Conservation (phyloP, 495 filamentous ascomycete genomes). For the Haplographium delicatum region DNA sequence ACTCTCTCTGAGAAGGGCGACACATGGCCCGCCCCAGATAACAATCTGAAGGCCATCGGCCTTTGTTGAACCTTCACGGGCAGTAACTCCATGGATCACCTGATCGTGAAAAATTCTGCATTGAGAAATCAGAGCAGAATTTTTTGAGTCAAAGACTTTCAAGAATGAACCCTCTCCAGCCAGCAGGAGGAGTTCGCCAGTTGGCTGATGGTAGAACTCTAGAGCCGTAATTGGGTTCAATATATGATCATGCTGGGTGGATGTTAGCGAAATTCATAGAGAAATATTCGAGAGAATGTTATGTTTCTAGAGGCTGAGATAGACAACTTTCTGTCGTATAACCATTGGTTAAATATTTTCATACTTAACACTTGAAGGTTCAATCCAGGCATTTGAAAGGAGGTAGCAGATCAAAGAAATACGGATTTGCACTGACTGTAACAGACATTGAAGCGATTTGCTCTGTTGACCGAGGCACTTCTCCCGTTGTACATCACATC, state of each 20-base stretch:
- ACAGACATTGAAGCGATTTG: too few relatives aligned
- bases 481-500: too few relatives aligned
- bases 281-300: too few relatives aligned
- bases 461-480: too few relatives aligned
- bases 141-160: conserved; percentile 48
- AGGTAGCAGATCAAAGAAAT: too few relatives aligned
- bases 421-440: too few relatives aligned
- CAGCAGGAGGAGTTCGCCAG: conserved; percentile 45
- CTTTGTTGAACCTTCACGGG: conserved; percentile 22
- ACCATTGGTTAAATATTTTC: too few relatives aligned
- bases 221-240: conserved; percentile 56
- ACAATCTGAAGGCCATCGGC: conserved; percentile 29
- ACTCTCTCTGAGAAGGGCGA: conserved; percentile 1
- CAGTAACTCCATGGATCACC: conserved; percentile 62
- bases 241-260: conserved; percentile 30
- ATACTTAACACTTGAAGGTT: too few relatives aligned
- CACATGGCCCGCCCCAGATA: conserved; percentile 51
- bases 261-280: too few relatives aligned
- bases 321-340: too few relatives aligned
- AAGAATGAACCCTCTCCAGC: conserved; percentile 71
- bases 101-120: conserved; percentile 54
- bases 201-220: conserved; percentile 34
- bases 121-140: conserved; percentile 31
- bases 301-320: too few relatives aligned
- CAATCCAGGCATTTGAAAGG: too few relatives aligned